Evolutionary conservation across 129 eudicot species (phyloP).

Genomic region (Artemisia annua): DNA sequence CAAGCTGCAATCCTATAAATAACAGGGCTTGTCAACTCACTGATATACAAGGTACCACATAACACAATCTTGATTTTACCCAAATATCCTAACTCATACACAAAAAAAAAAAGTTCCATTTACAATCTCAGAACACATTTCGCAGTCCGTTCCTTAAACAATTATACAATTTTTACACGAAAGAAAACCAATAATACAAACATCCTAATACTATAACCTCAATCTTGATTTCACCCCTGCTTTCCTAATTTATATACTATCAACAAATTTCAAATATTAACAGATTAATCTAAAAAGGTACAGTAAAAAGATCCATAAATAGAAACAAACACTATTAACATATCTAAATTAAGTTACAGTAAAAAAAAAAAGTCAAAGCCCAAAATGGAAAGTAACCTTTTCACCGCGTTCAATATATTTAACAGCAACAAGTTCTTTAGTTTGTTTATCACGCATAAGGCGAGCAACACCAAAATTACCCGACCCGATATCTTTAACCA

Average conservation of each 20-base stretch:
- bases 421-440: conserved; percentile 86
- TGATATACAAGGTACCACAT: neutral
- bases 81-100: neutral
- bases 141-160: too few species aligned
- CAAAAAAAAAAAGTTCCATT: too few species aligned
- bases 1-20: conserved; percentile 23
- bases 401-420: conserved; percentile 92
- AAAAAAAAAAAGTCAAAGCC: conserved; percentile 1
- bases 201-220: too few species aligned
- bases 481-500: conserved; percentile 77
- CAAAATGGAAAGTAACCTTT: conserved; percentile 51
- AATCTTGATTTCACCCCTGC: conserved; percentile 6
- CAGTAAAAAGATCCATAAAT: conserved; percentile 20
- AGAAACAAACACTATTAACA: conserved; percentile 6
- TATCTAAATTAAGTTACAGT: too few species aligned
- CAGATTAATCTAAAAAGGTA: too few species aligned
- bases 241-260: neutral
- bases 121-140: too few species aligned
- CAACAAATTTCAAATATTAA: too few species aligned
- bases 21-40: conserved; percentile 7
- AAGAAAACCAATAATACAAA: too few species aligned
- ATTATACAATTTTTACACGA: too few species aligned
- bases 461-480: conserved; percentile 90
- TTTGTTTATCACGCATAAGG: conserved; percentile 84
- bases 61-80: neutral